Percentiles rank a stretch among this genome's conserved stretches.
These are phyloP conservation scores for Penicillium expansum DNA, from an alignment of 2,329 filamentous ascomycete species.

Conservation along the genomic window DNA sequence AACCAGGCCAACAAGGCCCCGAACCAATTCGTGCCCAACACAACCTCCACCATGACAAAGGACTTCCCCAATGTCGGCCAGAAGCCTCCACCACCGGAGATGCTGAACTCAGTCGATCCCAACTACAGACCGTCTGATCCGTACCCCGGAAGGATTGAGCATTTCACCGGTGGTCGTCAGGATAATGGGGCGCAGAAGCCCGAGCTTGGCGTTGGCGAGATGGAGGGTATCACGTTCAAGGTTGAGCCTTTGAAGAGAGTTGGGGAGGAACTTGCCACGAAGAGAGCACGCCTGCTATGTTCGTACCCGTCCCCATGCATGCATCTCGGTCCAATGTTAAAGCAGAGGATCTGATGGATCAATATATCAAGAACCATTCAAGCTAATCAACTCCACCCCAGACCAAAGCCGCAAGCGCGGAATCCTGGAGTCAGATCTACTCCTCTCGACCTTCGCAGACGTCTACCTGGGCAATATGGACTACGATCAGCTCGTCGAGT, in stretches of 20 bases:
- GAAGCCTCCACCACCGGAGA: constrained; percentile 58
- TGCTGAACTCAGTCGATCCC: constrained; percentile 56
- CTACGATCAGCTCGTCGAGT: constrained; percentile 70
- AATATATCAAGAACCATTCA: not conserved
- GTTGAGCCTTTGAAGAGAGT: constrained; percentile 83
- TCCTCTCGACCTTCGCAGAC: constrained; percentile 93
- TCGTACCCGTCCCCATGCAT: constrained; percentile 25
- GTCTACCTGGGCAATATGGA: constrained; percentile 73
- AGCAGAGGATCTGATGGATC: not conserved
- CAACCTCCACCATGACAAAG: constrained; percentile 61
- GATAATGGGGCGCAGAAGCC: constrained; percentile 51
- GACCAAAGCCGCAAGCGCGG: constrained; percentile 97
- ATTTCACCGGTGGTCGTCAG: constrained; percentile 65
- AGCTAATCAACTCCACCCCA: constrained; percentile 40
- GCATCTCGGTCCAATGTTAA: not conserved
- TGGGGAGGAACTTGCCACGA: constrained; percentile 81
- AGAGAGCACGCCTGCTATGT: constrained; percentile 78
- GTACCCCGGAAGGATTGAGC: constrained; percentile 60
- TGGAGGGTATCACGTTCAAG: constrained; percentile 80
- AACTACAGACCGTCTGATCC: constrained; percentile 59
- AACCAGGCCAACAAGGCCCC: constrained; percentile 56
- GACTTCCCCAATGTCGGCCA: constrained; percentile 60
- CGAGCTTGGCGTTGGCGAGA: constrained; percentile 79
- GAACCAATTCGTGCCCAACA: constrained; percentile 64
- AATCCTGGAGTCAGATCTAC: constrained; percentile 90